A percentile compares a stretch with the other conserved stretches of the same genome.
These are phyloP conservation scores for Cornus florida DNA, from an alignment of 148 eudicot species.

Conservation along the genomic window DNA sequence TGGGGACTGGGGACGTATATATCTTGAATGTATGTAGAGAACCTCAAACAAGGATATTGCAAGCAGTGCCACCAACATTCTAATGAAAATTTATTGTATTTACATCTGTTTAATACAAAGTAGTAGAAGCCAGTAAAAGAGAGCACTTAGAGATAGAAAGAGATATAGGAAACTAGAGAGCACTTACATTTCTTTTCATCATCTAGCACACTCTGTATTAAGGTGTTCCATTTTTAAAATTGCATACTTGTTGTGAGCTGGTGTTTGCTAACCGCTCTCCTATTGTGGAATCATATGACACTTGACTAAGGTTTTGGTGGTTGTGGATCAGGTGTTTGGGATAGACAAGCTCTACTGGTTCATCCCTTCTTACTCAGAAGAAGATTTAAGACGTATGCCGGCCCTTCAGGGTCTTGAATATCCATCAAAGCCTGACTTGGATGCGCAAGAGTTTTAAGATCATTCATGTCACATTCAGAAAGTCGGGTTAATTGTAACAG, in stretches of 20 bases:
- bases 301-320: background rate
- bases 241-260: background rate
- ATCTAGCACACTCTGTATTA: no score
- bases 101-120: background rate
- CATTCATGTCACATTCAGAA: background rate
- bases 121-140: background rate
- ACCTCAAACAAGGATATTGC: background rate
- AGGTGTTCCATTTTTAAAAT: no score
- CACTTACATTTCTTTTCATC: no score
- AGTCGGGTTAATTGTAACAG: background rate
- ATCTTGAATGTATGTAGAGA: background rate
- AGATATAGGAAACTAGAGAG: no score
- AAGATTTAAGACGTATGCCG: constrained; percentile 81
- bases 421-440: constrained; percentile 83
- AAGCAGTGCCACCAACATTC: background rate
- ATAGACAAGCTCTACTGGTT: constrained; percentile 73
- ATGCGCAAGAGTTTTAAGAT: constrained; percentile 51
- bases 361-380: constrained; percentile 82
- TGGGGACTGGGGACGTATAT: background rate
- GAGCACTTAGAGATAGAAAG: no score
- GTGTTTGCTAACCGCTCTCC: no score
- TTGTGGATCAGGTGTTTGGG: constrained; percentile 74
- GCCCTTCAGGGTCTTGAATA: constrained; percentile 92
- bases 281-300: background rate
- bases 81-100: background rate